Evolutionary conservation across 2,329 filamentous ascomycete species (phyloP), one percentile per base, ranked within the genome.

Genomic region (Lasiodiplodia citricola): DNA sequence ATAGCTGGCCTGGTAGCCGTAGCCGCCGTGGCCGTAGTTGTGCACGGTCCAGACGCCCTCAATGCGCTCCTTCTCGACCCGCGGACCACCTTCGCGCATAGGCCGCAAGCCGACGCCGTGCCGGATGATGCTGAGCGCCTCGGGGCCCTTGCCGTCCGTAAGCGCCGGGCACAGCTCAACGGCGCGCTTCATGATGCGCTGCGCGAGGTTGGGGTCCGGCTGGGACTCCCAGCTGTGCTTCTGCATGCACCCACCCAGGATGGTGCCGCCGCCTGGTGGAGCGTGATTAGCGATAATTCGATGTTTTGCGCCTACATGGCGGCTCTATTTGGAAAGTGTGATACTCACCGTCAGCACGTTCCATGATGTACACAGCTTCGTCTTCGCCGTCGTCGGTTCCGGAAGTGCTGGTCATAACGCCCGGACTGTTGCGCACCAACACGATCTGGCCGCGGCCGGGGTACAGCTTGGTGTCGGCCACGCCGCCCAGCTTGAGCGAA

Each of bases 161-260:
- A 95, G 82, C 67, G 85, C 82, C 0, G 92, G 92, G 74, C 88
- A 87, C 37, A 88, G 78, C 38, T 87, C 86, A 6, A 92, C 83
- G 25, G 86, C 85, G n/a, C 94, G 87, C 80, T 90, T 89, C 92
- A 97, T 96, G 77, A 97, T 97, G 14, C 94, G 86, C 66, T 87
- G 81, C 0, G 94, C 92, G n/a, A 93, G 84, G 75, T 92, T 93
- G 0, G 91, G 90, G 74, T 97, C 94, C 0, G 91, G 89, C 72
- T 90, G 86, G 47, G 89, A 87, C 73, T 96, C 92, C 93, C 93
- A 97, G 75, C 90, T 91, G 35, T 89, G 86, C 74, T 91, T 88
- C 77, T 94, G 90, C 74, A 96, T 92, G 57, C 90, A 95, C 2
- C 94, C 94, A n/a, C 94, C 94, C 2, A 97, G 83, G 52, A 97